phyloP scores from a whole-genome alignment of 768 basidiomycete species.

The Serpula lacrymans region DNA sequence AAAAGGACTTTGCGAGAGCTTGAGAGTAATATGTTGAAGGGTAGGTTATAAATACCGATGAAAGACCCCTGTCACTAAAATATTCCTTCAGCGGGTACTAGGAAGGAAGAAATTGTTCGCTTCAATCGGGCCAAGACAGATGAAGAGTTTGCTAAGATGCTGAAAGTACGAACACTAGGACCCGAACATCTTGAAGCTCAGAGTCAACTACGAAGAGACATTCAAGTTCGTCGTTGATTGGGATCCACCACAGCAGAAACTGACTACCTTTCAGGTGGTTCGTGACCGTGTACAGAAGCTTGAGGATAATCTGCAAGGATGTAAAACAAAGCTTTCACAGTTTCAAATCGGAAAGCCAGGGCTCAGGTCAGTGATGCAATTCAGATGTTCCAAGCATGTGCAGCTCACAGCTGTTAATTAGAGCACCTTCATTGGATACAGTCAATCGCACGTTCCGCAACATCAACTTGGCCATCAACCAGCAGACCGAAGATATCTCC shows the following conservation, averaged over 20 bases:
- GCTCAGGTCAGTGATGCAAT: conserved; percentile 47
- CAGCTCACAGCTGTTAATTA: conserved; percentile 28
- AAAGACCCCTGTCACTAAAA: not conserved
- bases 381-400: not conserved
- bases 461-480: conserved; percentile 68
- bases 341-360: conserved; percentile 58
- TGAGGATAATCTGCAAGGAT: conserved; percentile 65
- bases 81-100: conserved; percentile 59
- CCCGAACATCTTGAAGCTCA: conserved; percentile 89
- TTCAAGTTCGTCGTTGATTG: conserved; percentile 50
- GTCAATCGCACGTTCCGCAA: conserved; percentile 82
- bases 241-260: conserved; percentile 1
- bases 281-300: conserved; percentile 75
- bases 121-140: conserved; percentile 79
- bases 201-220: conserved; percentile 64
- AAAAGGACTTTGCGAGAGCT: conserved; percentile 49
- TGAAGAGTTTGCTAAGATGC: conserved; percentile 71
- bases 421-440: conserved; percentile 81
- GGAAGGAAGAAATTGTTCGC: conserved; percentile 77
- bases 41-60: conserved; percentile 31
- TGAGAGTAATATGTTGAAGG: conserved; percentile 65
- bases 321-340: conserved; percentile 67
- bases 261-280: conserved; percentile 45
- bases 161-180: conserved; percentile 73
- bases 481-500: conserved; percentile 55